Conservation (phyloP, 345 rosid species). For the Aegle marmelos region DNA sequence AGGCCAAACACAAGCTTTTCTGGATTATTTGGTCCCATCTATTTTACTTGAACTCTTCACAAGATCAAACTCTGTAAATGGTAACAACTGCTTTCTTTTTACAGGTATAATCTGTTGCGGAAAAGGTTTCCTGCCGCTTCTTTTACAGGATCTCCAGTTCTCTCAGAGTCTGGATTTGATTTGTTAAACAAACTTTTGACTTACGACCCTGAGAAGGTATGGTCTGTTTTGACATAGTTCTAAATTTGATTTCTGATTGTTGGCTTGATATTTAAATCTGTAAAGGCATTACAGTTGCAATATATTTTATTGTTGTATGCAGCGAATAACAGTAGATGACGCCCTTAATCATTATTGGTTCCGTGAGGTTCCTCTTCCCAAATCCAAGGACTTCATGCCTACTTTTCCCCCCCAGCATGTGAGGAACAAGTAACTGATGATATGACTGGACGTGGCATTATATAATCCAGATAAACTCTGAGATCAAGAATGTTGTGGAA, state of each 20-base stretch:
- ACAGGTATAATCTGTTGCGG: constrained; percentile 69
- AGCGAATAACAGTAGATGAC: constrained; percentile 72
- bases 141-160: constrained; percentile 67
- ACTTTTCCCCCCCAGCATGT: constrained; percentile 55
- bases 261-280: not conserved
- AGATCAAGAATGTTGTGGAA: not conserved
- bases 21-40: not conserved
- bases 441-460: constrained; percentile 12
- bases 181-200: constrained; percentile 61
- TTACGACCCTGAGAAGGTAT: constrained; percentile 74
- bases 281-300: not conserved
- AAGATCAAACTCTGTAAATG: not conserved
- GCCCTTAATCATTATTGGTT: constrained; percentile 89
- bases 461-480: too few relatives aligned
- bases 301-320: constrained; percentile 26
- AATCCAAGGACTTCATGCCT: constrained; percentile 72
- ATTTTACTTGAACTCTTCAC: constrained; percentile 11
- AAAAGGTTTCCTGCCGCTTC: constrained; percentile 77
- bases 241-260: not conserved
- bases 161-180: constrained; percentile 84
- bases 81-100: constrained; percentile 10
- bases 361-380: constrained; percentile 70
- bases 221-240: not conserved
- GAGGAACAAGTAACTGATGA: constrained; percentile 24
- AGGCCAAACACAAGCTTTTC: not conserved